phyloP scores from a whole-genome alignment of 768 basidiomycete species.

The Lentinula raphanica region DNA sequence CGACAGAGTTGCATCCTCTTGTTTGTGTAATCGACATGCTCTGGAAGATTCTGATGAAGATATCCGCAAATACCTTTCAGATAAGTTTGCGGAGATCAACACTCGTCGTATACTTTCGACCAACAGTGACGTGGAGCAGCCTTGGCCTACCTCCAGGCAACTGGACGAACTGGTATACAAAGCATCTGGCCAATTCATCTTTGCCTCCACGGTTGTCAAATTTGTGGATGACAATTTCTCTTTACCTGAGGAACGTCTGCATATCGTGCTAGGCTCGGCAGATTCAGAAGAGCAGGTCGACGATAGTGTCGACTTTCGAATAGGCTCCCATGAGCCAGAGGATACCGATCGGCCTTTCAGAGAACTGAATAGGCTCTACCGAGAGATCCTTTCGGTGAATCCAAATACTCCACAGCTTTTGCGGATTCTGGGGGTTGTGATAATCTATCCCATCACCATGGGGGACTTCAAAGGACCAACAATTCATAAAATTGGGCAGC shows the following conservation, averaged over 20 bases:
- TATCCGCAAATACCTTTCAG: background rate
- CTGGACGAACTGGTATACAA: background rate
- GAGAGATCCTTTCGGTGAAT: background rate
- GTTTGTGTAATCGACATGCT: background rate
- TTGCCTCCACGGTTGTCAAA: constrained; percentile 21
- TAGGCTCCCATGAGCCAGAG: background rate
- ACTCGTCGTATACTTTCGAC: background rate
- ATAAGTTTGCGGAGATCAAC: background rate
- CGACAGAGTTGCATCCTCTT: background rate
- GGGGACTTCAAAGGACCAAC: too few relatives aligned
- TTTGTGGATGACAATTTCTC: constrained; percentile 15
- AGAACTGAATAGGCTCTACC: background rate
- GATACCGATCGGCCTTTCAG: background rate
- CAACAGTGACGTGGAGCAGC: background rate
- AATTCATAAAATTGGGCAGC: background rate
- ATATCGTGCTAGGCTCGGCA: background rate
- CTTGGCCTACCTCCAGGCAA: background rate
- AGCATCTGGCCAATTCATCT: constrained; percentile 22
- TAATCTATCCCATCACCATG: background rate
- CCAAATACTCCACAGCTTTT: background rate
- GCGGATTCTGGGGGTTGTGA: background rate
- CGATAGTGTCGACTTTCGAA: background rate
- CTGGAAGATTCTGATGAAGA: background rate
- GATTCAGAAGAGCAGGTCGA: background rate
- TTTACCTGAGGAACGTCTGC: background rate